Conservation (phyloP, 2,329 filamentous ascomycete genomes). For the Fusarium domesticum region DNA sequence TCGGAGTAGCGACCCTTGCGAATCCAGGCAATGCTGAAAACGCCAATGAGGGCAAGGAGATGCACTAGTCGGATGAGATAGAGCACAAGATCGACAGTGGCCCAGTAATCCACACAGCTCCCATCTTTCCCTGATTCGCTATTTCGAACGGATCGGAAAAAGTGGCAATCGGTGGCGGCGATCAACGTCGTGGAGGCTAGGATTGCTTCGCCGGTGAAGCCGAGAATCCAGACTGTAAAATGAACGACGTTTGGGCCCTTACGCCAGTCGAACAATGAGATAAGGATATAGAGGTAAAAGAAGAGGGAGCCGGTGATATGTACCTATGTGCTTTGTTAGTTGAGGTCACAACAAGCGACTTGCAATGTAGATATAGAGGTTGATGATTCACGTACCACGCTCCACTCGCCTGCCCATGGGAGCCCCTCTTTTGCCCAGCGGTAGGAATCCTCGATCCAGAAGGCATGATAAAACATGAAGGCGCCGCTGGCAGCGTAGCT, state of each 20-base stretch:
- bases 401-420: slow-evolving; percentile 72
- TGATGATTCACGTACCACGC: slow-evolving; percentile 58
- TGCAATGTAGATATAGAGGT: slow-evolving; percentile 7
- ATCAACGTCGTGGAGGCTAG: slow-evolving; percentile 68
- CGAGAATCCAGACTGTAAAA: slow-evolving; percentile 73
- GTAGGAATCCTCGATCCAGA: slow-evolving; percentile 45
- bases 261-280: slow-evolving; percentile 80
- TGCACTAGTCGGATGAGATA: slow-evolving; percentile 67
- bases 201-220: slow-evolving; percentile 67
- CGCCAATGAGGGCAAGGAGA: slow-evolving; percentile 57
- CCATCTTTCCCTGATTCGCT: slow-evolving; percentile 27
- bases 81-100: slow-evolving; percentile 59
- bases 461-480: slow-evolving; percentile 71
- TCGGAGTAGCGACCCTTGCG: slow-evolving; percentile 40
- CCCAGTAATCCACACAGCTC: slow-evolving; percentile 39
- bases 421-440: slow-evolving; percentile 45
- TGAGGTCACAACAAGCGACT: slow-evolving; percentile 17
- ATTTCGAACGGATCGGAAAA: slow-evolving; percentile 43
- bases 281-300: slow-evolving; percentile 79
- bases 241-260: slow-evolving; percentile 79
- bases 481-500: slow-evolving; percentile 74
- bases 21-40: slow-evolving; percentile 42
- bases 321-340: slow-evolving; percentile 54
- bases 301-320: slow-evolving; percentile 83
- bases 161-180: slow-evolving; percentile 66